Conservation (phyloP, 192 early-diverging fungal genomes). For the Dimargaris cristalligena region DNA sequence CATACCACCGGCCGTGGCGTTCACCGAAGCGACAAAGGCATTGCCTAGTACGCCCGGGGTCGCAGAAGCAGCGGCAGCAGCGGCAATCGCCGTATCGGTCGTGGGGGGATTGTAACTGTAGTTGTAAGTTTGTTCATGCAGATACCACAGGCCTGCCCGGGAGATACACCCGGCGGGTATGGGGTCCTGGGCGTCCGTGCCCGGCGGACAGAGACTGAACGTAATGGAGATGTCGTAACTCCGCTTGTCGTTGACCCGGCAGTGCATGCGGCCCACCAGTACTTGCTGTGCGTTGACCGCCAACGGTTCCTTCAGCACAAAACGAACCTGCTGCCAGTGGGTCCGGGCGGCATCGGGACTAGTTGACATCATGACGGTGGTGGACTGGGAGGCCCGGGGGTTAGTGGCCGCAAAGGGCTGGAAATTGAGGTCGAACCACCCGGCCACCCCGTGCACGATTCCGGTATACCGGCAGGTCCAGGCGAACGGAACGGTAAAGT, state of each 20-base stretch:
- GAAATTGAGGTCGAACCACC: conserved; percentile 92
- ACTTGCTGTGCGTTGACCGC: conserved; percentile 84
- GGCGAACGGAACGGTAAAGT: conserved; percentile 69
- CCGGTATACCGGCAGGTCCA: conserved; percentile 78
- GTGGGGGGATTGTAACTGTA: conserved; percentile 41
- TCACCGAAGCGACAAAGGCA: too few relatives aligned
- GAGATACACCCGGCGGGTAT: conserved; percentile 19
- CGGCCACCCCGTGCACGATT: conserved; percentile 81
- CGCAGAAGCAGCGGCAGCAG: too few relatives aligned
- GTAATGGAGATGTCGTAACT: conserved; percentile 76
- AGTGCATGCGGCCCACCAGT: conserved; percentile 68
- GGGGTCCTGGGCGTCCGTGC: conserved; percentile 21
- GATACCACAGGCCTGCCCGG: conserved; percentile 61
- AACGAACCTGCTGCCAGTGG: conserved; percentile 96
- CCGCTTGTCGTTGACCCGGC: conserved; percentile 77
- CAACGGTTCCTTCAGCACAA: conserved; percentile 83
- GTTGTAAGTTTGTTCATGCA: conserved; percentile 86
- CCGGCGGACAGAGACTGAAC: conserved; percentile 23
- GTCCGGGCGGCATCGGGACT: conserved; percentile 71
- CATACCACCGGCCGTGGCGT: too few relatives aligned
- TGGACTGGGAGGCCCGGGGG: conserved; percentile 15
- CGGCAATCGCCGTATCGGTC: too few relatives aligned
- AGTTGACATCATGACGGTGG: conserved; percentile 70
- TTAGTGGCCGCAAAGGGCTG: conserved; percentile 32
- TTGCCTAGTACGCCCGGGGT: too few relatives aligned